These are phyloP conservation scores for Fonsecaea nubica DNA, from an alignment of 2,329 filamentous ascomycete genomes.

Conservation along the genomic window DNA sequence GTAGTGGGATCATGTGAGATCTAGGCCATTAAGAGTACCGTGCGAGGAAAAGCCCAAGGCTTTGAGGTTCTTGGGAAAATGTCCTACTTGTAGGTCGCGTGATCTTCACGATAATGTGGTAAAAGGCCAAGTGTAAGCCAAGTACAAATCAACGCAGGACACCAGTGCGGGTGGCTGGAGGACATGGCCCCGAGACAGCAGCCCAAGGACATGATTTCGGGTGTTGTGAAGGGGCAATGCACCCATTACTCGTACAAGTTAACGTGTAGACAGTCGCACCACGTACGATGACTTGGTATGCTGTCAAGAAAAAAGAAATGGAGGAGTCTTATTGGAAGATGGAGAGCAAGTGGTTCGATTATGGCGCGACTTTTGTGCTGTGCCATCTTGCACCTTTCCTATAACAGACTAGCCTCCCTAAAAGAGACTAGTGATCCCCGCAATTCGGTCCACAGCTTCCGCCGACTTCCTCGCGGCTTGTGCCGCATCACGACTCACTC, in stretches of 20 bases:
- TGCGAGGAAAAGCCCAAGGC: not conserved
- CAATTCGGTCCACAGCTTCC: not conserved
- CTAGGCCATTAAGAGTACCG: not conserved
- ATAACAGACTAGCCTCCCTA: not conserved
- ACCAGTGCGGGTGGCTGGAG: not conserved
- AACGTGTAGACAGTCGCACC: not conserved
- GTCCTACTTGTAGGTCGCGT: not conserved
- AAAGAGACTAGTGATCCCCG: not conserved
- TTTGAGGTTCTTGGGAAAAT: not conserved
- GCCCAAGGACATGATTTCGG: not conserved
- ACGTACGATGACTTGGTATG: not conserved
- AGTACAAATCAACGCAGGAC: not conserved
- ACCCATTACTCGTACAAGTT: not conserved
- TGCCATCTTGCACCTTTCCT: not conserved
- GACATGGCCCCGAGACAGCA: not conserved
- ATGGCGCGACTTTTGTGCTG: not conserved
- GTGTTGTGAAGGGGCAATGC: not conserved
- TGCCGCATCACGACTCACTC: not conserved
- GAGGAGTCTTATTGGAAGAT: not conserved
- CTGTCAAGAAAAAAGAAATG: not conserved
- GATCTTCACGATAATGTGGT: not conserved
- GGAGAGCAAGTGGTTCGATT: not conserved
- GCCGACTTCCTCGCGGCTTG: not conserved
- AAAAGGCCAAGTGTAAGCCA: not conserved
- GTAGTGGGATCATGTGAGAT: constrained; percentile 3